Conservation (phyloP, 208 protist species). For the Leishmania braziliensis region DNA sequence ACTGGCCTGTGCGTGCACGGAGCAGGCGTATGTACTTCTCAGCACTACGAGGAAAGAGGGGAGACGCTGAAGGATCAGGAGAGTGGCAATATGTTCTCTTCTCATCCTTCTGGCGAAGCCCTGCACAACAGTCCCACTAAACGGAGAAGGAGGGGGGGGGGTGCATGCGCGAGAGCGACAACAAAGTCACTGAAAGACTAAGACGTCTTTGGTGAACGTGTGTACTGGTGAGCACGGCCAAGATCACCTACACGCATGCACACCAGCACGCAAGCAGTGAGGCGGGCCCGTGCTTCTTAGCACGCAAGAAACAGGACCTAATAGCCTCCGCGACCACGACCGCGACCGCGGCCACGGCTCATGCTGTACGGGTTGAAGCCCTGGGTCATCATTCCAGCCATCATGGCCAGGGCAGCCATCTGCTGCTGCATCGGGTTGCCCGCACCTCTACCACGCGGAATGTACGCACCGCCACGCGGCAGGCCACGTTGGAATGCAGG, state of each 20-base stretch:
- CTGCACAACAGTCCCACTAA: background rate
- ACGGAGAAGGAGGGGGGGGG: background rate
- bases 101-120: background rate
- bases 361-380: conserved; percentile 72
- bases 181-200: background rate
- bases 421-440: conserved; percentile 54
- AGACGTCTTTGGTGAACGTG: background rate
- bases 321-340: conserved; percentile 38
- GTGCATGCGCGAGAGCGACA: background rate
- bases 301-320: conserved; percentile 6
- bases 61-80: background rate
- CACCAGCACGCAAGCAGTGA: background rate
- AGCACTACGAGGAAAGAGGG: background rate
- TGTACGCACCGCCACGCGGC: conserved; percentile 27
- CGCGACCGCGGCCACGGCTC: conserved; percentile 39
- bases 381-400: conserved; percentile 84
- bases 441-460: conserved; percentile 29
- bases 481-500: conserved; percentile 79
- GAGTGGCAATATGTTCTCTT: background rate
- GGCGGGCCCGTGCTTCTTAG: background rate
- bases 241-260: background rate
- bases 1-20: background rate
- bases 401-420: conserved; percentile 80
- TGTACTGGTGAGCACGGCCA: too few species aligned
- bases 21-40: background rate